Conservation (phyloP, 1,139 yeast species). For the Sugiyamaella japonica region DNA sequence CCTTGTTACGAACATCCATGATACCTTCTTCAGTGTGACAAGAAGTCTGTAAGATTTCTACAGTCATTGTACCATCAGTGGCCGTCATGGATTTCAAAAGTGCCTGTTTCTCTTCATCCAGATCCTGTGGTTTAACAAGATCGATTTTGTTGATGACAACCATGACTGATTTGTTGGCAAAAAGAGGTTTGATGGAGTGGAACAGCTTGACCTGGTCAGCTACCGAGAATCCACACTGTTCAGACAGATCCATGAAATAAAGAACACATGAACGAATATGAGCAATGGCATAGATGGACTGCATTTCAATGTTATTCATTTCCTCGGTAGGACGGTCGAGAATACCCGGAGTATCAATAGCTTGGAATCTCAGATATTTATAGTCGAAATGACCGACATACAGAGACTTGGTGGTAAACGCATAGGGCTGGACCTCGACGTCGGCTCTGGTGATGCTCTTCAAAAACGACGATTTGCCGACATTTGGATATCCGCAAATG, state of each 20-base stretch:
- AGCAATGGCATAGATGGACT: slow-evolving; percentile 96
- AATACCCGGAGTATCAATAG: slow-evolving; percentile 98
- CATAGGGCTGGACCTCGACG: slow-evolving; percentile 98
- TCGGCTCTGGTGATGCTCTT: slow-evolving; percentile 95
- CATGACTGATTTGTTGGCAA: slow-evolving; percentile 94
- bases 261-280: slow-evolving; percentile 94
- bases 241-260: slow-evolving; percentile 97
- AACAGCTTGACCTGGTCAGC: slow-evolving; percentile 97
- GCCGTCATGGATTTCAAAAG: slow-evolving; percentile 56
- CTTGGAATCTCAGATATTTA: slow-evolving; percentile 95
- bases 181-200: slow-evolving; percentile 94
- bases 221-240: slow-evolving; percentile 97
- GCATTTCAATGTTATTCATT: slow-evolving; percentile 99
- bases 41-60: slow-evolving; percentile 89
- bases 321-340: slow-evolving; percentile 98
- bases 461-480: slow-evolving; percentile 95
- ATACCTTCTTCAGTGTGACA: slow-evolving; percentile 94
- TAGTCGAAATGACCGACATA: slow-evolving; percentile 98
- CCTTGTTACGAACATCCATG: slow-evolving; percentile 94
- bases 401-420: slow-evolving; percentile 93
- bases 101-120: slow-evolving; percentile 72
- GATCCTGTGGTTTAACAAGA: slow-evolving; percentile 80
- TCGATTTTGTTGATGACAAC: slow-evolving; percentile 95
- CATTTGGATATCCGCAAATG: slow-evolving; percentile 98
- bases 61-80: slow-evolving; percentile 39